Conservation (phyloP, 306 rosid species). For the Aeschynomene evenia region DNA sequence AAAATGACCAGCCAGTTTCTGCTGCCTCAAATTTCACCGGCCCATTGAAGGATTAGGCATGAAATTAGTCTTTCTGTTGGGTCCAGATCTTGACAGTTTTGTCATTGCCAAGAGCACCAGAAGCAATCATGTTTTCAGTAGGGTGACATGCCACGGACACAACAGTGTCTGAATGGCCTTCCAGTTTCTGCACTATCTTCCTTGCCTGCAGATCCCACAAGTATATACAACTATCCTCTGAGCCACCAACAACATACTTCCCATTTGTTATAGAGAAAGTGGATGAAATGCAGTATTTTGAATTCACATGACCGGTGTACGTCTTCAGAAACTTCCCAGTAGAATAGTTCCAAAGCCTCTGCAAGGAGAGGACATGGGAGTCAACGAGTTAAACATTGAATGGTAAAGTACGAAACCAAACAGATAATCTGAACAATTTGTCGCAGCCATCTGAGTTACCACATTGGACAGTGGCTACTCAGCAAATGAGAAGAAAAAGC, state of each 20-base stretch:
- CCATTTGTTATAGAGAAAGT: constrained; percentile 83
- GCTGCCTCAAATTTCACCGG: neutral
- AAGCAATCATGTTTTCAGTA: constrained; percentile 82
- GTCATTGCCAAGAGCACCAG: constrained; percentile 93
- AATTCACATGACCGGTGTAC: constrained; percentile 76
- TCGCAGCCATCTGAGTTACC: neutral
- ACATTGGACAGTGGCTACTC: neutral
- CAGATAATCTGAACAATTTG: too few relatives aligned
- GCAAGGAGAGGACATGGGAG: constrained; percentile 25
- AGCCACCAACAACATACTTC: constrained; percentile 86
- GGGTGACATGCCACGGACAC: constrained; percentile 93
- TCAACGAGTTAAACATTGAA: neutral
- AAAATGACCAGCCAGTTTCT: constrained; percentile 25
- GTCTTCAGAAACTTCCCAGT: constrained; percentile 92
- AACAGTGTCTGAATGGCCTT: constrained; percentile 90
- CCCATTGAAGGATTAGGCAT: neutral
- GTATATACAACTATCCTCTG: constrained; percentile 80
- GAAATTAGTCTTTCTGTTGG: constrained; percentile 56
- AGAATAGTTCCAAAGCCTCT: constrained; percentile 97
- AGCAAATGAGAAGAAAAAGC: neutral
- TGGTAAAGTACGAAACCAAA: neutral
- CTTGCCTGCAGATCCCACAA: constrained; percentile 88
- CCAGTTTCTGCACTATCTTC: constrained; percentile 81
- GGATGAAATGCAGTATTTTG: constrained; percentile 82
- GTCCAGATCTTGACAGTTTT: constrained; percentile 92